These are phyloP conservation scores for Backusella circina DNA, from an alignment of 192 early-diverging fungal genomes.

Conservation along the genomic window DNA sequence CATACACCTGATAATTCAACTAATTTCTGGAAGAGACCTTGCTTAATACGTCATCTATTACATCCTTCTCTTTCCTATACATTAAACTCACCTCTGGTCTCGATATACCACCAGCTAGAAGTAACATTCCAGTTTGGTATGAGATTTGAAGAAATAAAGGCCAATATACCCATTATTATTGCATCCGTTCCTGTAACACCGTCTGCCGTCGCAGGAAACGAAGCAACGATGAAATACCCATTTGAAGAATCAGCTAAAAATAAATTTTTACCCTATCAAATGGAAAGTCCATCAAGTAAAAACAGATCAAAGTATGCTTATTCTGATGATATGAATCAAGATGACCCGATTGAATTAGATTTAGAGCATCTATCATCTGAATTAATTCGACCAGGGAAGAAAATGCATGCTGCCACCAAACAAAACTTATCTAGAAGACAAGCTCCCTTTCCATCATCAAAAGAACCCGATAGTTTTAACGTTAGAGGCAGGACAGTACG, in stretches of 20 bases:
- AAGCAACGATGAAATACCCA: background rate
- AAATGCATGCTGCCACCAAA: background rate
- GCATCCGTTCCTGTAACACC: slow-evolving; percentile 13
- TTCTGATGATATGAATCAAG: background rate
- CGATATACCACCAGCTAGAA: slow-evolving; percentile 30
- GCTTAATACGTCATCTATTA: slow-evolving; percentile 20
- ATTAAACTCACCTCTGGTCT: slow-evolving; percentile 24
- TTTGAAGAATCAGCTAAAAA: background rate
- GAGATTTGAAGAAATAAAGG: slow-evolving; percentile 27
- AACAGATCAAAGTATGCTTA: background rate
- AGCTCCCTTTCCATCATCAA: background rate
- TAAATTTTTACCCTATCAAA: background rate
- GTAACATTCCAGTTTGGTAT: slow-evolving; percentile 22
- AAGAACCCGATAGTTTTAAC: background rate
- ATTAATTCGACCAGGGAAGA: background rate
- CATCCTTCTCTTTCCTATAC: slow-evolving; percentile 10
- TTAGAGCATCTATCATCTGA: background rate
- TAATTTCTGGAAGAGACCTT: slow-evolving; percentile 24
- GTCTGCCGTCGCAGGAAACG: background rate
- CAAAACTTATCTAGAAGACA: background rate
- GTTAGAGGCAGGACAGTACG: background rate
- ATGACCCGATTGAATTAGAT: background rate
- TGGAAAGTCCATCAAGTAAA: background rate
- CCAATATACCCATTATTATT: slow-evolving; percentile 27
- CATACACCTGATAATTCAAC: slow-evolving; percentile 11